These are phyloP conservation scores for Nannochloropsis oceanica DNA, from an alignment of 108 stramenopile genomes.

Conservation along the genomic window DNA sequence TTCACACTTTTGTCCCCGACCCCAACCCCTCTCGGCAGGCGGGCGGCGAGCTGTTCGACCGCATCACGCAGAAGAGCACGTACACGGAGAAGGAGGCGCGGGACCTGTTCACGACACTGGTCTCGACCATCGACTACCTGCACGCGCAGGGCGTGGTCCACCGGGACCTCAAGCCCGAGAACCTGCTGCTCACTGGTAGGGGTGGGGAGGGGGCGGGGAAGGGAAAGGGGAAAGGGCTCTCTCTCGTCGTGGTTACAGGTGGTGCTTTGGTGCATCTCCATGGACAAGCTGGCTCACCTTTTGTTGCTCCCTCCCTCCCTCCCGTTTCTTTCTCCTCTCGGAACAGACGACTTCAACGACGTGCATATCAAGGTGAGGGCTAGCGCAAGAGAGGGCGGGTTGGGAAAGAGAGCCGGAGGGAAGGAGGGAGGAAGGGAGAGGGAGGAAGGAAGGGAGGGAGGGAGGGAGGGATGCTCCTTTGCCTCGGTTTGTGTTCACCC, in stretches of 20 bases:
- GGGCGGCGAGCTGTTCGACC: slow-evolving; percentile 93
- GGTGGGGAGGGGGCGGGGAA: slow-evolving; percentile 60
- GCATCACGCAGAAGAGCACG: slow-evolving; percentile 70
- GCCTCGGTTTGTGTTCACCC: no score
- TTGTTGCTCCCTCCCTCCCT: not conserved
- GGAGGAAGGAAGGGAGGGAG: no score
- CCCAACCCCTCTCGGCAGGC: not conserved
- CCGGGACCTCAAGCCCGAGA: slow-evolving; percentile 66
- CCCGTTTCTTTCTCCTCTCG: not conserved
- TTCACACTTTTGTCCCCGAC: not conserved
- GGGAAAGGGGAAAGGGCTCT: slow-evolving; percentile 65
- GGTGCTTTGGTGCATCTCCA: not conserved
- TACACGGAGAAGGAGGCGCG: slow-evolving; percentile 87
- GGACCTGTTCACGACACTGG: slow-evolving; percentile 49
- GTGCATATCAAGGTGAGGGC: not conserved
- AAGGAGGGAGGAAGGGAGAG: not conserved
- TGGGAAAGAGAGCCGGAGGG: not conserved
- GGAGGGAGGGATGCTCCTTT: no score
- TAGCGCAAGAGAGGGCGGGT: not conserved
- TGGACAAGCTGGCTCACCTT: not conserved
- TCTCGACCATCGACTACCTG: slow-evolving; percentile 59
- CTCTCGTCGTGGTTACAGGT: slow-evolving; percentile 17
- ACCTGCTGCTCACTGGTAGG: slow-evolving; percentile 51
- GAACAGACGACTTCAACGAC: not conserved
- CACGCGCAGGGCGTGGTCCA: slow-evolving; percentile 48